These are phyloP conservation scores for Boletus speciosus DNA, from an alignment of 768 basidiomycete species.

Conservation along the genomic window DNA sequence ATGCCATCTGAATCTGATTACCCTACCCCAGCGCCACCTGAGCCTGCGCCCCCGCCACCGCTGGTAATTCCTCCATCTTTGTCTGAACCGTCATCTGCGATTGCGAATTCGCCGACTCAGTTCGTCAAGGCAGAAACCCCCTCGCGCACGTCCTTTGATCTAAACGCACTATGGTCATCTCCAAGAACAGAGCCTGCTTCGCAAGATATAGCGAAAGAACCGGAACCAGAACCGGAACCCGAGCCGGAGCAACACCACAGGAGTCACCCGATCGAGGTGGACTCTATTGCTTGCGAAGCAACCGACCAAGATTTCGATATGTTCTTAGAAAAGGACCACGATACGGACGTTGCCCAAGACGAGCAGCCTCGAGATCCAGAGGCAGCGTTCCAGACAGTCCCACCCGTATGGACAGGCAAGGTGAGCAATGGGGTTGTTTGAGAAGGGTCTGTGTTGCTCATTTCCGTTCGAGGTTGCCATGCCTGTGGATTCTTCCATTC, in stretches of 20 bases:
- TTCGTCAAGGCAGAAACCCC: conserved; percentile 41
- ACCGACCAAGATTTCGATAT: conserved; percentile 86
- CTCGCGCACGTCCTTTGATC: conserved; percentile 59
- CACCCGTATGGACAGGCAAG: conserved; percentile 72
- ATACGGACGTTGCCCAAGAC: conserved; percentile 26
- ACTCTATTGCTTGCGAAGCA: conserved; percentile 37
- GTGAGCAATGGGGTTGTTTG: conserved; percentile 38
- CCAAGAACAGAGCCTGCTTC: conserved; percentile 33
- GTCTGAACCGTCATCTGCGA: conserved; percentile 24
- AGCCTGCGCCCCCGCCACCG: conserved; percentile 29
- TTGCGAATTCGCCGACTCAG: conserved; percentile 22
- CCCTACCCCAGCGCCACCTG: conserved; percentile 9
- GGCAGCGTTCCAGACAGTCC: conserved; percentile 51
- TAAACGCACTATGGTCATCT: conserved; percentile 68
- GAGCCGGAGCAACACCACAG: conserved; percentile 34
- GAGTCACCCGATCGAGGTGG: conserved; percentile 46
- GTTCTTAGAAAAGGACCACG: conserved; percentile 65
- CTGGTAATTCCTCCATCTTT: conserved; percentile 49
- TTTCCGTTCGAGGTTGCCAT: conserved; percentile 58
- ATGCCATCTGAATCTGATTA: conserved; percentile 6
- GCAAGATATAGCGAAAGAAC: conserved; percentile 21
- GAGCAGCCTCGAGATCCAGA: conserved; percentile 39
- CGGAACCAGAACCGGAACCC: conserved; percentile 24
- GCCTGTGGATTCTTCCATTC: conserved; percentile 71
- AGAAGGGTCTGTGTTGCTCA: conserved; percentile 6